These are phyloP conservation scores for Umbelopsis isabellina DNA, from an alignment of 192 early-diverging fungal species.

Conservation along the genomic window DNA sequence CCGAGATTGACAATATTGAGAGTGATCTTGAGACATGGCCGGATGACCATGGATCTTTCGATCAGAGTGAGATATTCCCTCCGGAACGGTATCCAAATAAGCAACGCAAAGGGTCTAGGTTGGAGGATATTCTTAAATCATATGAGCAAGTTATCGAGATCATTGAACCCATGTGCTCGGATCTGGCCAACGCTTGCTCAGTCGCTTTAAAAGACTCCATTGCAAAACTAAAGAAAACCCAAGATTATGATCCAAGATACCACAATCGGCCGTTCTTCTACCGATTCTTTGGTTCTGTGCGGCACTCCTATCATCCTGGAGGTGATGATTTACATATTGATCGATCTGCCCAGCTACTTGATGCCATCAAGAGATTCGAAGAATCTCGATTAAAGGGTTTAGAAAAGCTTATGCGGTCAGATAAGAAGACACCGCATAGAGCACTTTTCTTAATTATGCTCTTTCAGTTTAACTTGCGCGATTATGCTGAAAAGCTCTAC, in stretches of 20 bases:
- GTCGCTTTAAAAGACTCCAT: conserved; percentile 26
- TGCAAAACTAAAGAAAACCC: conserved; percentile 22
- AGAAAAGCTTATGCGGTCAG: conserved; percentile 1
- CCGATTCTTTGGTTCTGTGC: conserved; percentile 2
- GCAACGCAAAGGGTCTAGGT: not conserved
- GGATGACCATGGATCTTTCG: not conserved
- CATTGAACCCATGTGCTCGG: conserved; percentile 20
- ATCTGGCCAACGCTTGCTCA: conserved; percentile 26
- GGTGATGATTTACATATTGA: conserved; percentile 16
- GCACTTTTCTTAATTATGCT: conserved; percentile 27
- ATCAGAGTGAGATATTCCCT: conserved; percentile 9
- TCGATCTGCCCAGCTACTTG: conserved; percentile 18
- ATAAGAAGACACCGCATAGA: conserved; percentile 23
- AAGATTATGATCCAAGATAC: conserved; percentile 29
- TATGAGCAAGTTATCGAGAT: conserved; percentile 27
- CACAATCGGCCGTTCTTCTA: conserved; percentile 30
- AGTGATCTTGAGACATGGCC: conserved; percentile 5
- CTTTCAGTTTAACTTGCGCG: conserved; percentile 33
- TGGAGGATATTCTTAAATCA: conserved; percentile 8
- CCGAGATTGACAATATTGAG: not conserved
- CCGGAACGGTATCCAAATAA: not conserved
- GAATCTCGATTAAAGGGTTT: conserved; percentile 25
- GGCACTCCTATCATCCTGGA: not conserved
- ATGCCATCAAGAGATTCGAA: conserved; percentile 33
- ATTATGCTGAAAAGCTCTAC: conserved; percentile 33